Evolutionary conservation across 371 early-diverging fungal genomes (phyloP), one percentile per base, ranked within the genome.

Genomic region (Choanephora cucurbitarum): DNA sequence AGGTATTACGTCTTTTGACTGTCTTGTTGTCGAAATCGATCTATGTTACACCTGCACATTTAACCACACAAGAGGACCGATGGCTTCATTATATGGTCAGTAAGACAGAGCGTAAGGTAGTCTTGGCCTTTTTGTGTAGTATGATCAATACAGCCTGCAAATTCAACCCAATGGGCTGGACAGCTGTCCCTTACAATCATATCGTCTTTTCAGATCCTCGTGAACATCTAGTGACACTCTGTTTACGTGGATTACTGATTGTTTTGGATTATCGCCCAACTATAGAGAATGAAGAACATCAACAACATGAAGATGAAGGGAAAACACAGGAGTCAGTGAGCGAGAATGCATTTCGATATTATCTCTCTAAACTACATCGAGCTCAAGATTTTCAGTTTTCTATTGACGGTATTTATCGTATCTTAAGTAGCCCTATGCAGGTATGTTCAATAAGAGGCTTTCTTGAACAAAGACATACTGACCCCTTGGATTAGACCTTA

Each of bases 131-230:
- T 53, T 72, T 91, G 15, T 92, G 90, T 68, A 90, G 91, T 49
- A 65, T 92, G 49, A 51, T 92, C 43, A 93, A 93, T 60, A 87
- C 88, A 1, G 77, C 85, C 1, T 66, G 84, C 11, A 83, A 82
- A 47, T 90, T 88, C 57, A 88, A 90, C 60, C 88, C 89, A 5
- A 75, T 85, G 31, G 89, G 91, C 13, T 92, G 91, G 91, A 85
- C 83, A 9, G 62, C 54, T 4, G 65, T 93, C 7, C 91, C 91
- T 19, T 93, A 91, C 73, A 89, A 91, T 50, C 88, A 90, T 55
- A 79, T 90, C 14, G 58, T 91, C 47, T 84, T 87, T 56, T 70
- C 82, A 2, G 88, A 91, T 52, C 77, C 83, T 0, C 64, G 76
- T n/a, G 91, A 93, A 57, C 74, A 80, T 23, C 73, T 90, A 7